phyloP scores from a whole-genome alignment of 192 early-diverging fungal species.

The Dispira parvispora region DNA sequence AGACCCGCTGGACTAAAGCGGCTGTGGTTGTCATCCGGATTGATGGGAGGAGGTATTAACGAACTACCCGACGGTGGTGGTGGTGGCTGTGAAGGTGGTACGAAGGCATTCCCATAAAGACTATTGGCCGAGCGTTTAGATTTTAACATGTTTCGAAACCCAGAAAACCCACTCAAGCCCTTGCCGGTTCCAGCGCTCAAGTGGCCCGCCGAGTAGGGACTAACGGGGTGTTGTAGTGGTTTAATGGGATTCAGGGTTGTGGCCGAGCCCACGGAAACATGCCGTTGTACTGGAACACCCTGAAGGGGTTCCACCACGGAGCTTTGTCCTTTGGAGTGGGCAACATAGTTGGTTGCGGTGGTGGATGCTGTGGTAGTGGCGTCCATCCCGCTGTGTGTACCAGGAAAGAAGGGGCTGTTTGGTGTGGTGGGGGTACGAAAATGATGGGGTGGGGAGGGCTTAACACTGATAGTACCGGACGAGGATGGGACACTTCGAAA shows the following conservation, averaged over 20 bases:
- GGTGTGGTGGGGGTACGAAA: background rate
- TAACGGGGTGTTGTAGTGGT: background rate
- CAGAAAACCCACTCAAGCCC: background rate
- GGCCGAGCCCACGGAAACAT: background rate
- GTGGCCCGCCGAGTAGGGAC: background rate
- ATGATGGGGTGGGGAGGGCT: background rate
- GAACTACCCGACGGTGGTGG: background rate
- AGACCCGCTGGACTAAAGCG: constrained; percentile 7
- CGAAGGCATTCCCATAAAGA: background rate
- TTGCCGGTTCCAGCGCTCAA: background rate
- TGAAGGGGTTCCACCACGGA: background rate
- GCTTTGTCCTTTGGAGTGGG: background rate
- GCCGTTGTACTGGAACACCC: background rate
- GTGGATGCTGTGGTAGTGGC: background rate
- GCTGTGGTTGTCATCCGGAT: too few relatives aligned
- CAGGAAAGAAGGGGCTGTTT: background rate
- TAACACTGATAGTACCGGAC: background rate
- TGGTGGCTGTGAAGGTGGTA: background rate
- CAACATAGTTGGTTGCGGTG: background rate
- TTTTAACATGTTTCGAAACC: background rate
- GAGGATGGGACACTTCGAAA: background rate
- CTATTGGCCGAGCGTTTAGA: background rate
- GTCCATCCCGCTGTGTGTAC: background rate
- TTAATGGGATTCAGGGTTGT: background rate
- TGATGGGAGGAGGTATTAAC: too few relatives aligned